Conservation (phyloP, 2,329 filamentous ascomycete genomes). For the Apiospora phragmitis region DNA sequence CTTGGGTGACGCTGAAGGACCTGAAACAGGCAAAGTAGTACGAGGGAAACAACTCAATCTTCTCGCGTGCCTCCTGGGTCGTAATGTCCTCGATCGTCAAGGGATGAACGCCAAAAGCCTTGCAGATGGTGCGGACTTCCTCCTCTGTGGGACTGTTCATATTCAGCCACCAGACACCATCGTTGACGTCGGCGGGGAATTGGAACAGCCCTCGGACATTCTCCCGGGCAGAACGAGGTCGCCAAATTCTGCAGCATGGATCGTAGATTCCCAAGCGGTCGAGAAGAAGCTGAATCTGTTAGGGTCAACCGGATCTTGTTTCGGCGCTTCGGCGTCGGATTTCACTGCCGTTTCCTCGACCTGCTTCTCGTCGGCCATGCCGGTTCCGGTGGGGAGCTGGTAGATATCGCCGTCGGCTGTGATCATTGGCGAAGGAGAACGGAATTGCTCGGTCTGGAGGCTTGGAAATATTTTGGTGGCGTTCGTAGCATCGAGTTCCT, state of each 20-base stretch:
- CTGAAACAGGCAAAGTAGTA: conserved; percentile 99
- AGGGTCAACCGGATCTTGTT: conserved; percentile 49
- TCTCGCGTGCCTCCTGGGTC: conserved; percentile 93
- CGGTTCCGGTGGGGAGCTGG: conserved; percentile 50
- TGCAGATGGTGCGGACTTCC: conserved; percentile 84
- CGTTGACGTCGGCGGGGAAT: conserved; percentile 57
- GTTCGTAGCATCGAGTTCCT: conserved; percentile 50
- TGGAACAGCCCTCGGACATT: conserved; percentile 84
- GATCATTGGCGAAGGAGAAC: conserved; percentile 34
- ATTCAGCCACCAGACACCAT: conserved; percentile 99
- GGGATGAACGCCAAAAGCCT: conserved; percentile 93
- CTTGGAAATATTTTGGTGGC: conserved; percentile 60
- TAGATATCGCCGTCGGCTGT: conserved; percentile 60
- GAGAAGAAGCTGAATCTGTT: conserved; percentile 97
- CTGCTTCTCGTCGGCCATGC: conserved; percentile 49
- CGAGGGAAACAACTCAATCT: conserved; percentile 94
- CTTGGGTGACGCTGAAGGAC: conserved; percentile 79
- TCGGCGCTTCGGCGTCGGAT: conserved; percentile 34
- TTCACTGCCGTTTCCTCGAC: conserved; percentile 25
- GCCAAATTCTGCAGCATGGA: conserved; percentile 86
- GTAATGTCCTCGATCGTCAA: conserved; percentile 95
- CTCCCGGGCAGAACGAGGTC: conserved; percentile 89
- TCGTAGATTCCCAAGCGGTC: conserved; percentile 88
- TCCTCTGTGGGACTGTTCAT: conserved; percentile 87
- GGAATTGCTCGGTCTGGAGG: conserved; percentile 46